These are phyloP conservation scores for Quillaja saponaria DNA, from an alignment of 306 rosid genomes.

Conservation along the genomic window DNA sequence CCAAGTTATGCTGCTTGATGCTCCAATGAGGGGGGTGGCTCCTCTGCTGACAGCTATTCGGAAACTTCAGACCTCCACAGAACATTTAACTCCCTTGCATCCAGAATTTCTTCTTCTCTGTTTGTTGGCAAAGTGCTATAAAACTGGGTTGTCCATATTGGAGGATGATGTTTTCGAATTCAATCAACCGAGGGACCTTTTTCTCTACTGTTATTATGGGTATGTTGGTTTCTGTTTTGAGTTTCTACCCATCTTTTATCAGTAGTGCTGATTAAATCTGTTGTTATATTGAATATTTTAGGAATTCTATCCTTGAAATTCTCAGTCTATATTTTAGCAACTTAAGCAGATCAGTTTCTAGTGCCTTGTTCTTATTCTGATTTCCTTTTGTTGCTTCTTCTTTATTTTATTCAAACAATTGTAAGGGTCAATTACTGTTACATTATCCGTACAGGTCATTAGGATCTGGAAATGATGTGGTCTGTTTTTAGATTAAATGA, in stretches of 20 bases:
- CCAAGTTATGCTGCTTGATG: slow-evolving; percentile 63
- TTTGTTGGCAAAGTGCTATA: slow-evolving; percentile 78
- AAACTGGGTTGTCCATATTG: slow-evolving; percentile 75
- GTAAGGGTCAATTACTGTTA: too few relatives aligned
- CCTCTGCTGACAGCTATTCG: slow-evolving; percentile 71
- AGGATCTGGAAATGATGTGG: too few relatives aligned
- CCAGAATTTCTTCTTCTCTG: slow-evolving; percentile 88
- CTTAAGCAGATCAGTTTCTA: too few relatives aligned
- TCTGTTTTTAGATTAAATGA: too few relatives aligned
- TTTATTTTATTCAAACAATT: too few relatives aligned
- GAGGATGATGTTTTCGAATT: slow-evolving; percentile 73
- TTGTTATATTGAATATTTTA: too few relatives aligned
- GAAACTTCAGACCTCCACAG: slow-evolving; percentile 69
- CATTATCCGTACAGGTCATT: too few relatives aligned
- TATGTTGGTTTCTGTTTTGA: slow-evolving; percentile 33
- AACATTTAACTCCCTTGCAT: slow-evolving; percentile 77
- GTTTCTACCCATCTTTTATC: not conserved
- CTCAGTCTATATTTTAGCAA: too few relatives aligned
- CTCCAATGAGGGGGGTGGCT: slow-evolving; percentile 86
- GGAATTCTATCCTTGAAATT: too few relatives aligned
- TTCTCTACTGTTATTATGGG: slow-evolving; percentile 96
- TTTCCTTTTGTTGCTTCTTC: too few relatives aligned
- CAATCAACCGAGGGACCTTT: slow-evolving; percentile 87
- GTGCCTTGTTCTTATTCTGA: too few relatives aligned
- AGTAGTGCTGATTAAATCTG: too few relatives aligned